Base-by-base conservation (phyloP, 192 early-diverging fungal species). In the Coemansia sp. region DNA sequence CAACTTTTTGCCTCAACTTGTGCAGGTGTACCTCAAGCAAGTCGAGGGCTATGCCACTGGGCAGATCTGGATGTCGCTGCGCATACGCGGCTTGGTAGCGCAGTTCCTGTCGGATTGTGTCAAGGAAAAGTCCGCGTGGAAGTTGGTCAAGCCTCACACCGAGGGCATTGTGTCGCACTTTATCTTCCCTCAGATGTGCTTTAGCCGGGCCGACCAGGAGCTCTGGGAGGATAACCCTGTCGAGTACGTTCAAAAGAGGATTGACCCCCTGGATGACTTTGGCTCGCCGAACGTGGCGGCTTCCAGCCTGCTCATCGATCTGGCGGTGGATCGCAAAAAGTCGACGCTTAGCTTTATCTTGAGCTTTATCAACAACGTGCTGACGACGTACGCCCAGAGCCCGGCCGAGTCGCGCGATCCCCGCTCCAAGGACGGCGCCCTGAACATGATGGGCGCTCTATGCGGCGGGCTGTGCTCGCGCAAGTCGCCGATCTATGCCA, bases 141-240 rank as follows among this genome's bases (percentile, higher is more conserved):
- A 88, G 67, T 86, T 95, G 68, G 78, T 98, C 62, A 94, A 95
- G 81, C 89, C 93, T 36, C 92, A 97, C 69, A 81, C 88, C 19
- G 89, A 90, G 64, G 86, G 87, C 4, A 81, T 99, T 40, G 87
- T 98, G 21, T 76, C 88, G n/a, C 89, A 94, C 46, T 97, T 92
- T 77, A 91, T 97, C 64, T 98, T 94, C 87, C 95, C 95, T 67
- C 89, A 92, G 59, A 73, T 99, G 51, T 97, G 93, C 85, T 96
- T 97, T 72, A 89, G 88, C 71, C 70, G 86, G 24, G 87, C 87
- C 48, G 97, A 99, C 72, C 85, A 91, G 68, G 86, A 93, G 78
- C 86, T 96, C 27, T 99, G 97, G 97, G 83, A 90, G 45, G 92
- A 95, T 39, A 94, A 98, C 72, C 91, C 94, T 3, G 89, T 94